A percentile compares a stretch with the other conserved stretches of the same genome.
Conservation (phyloP, 768 basidiomycete species). For the Mycena epipterygia region DNA sequence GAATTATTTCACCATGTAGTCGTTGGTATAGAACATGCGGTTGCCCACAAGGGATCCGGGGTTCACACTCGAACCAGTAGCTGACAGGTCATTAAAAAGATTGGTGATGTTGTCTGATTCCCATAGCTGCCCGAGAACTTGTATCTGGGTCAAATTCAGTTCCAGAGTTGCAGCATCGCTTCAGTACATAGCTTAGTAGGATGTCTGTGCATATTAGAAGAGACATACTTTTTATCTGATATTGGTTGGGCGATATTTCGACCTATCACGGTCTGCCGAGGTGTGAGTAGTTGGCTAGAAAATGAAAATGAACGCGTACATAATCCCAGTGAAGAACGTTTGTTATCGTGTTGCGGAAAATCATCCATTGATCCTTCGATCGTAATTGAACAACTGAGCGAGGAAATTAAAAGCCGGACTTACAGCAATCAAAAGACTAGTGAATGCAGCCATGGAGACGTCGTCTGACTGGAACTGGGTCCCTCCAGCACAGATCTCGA, state of each 20-base stretch:
- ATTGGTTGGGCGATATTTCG: conserved; percentile 65
- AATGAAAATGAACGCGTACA: conserved; percentile 42
- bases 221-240: conserved; percentile 34
- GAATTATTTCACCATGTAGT: conserved; percentile 58
- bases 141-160: conserved; percentile 56
- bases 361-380: conserved; percentile 62
- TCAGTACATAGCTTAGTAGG: background rate
- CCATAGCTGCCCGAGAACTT: conserved; percentile 56
- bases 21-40: conserved; percentile 60
- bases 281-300: conserved; percentile 18
- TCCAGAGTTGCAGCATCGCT: conserved; percentile 57
- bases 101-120: conserved; percentile 45
- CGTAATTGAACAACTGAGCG: background rate
- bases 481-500: conserved; percentile 61
- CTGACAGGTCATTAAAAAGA: conserved; percentile 43
- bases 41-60: conserved; percentile 57
- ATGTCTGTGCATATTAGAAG: background rate
- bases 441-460: conserved; percentile 51
- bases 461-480: conserved; percentile 57
- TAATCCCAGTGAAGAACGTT: conserved; percentile 63
- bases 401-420: background rate
- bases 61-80: conserved; percentile 50
- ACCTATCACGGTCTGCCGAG: conserved; percentile 55
- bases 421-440: conserved; percentile 53
- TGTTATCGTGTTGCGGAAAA: conserved; percentile 60